Base-by-base conservation (phyloP, 768 basidiomycete species). In the Naganishia antarctica region DNA sequence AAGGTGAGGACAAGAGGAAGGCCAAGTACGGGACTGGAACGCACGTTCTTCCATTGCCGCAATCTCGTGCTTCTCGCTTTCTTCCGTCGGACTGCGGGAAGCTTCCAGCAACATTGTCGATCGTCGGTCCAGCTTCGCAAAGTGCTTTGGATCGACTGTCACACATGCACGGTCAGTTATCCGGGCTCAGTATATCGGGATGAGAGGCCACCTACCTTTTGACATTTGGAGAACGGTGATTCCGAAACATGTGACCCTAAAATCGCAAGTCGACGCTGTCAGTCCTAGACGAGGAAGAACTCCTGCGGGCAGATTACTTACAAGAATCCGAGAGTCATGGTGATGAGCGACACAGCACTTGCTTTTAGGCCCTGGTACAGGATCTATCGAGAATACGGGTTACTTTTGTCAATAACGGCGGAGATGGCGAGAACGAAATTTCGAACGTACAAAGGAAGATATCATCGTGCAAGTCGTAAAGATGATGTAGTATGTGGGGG, bases 61-160 rank as follows among this genome's bases (percentile, higher is more conserved):
- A 1, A 81, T 70, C 15, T 85, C 84, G 72, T 90, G 89, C 76
- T 91, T 90, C 61, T 86, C 86, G 34, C 82, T 70, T 0, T 80
- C 80, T 68, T 88, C 87, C 2, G 88, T 88, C 46, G 86, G 84
- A 25, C 81, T 74, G 21, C 86, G 84, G 1, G 90, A 83, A n/a
- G 90, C 93, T 76, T 90, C 86, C 32, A 99, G 83, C 25, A 99
- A 84, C 50, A 97, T 83, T 0, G 96, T 97, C 1, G 90, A 88
- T 34, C 88, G 83, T 18, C 94, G 83, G 74, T 98, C 96, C 71
- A 99, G 87, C 64, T 81, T 84, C 23, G 67, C 66, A 72, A 97
- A 82, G 60, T 85, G 79, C 21, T 81, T 81, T 11, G 96, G 94
- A 73, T 99, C 94, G 69, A 98, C 85, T 79, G 90, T 90, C n/a